These are phyloP conservation scores for Hamamelis virginiana DNA, from an alignment of 164 flowering plant genomes.

Conservation along the genomic window DNA sequence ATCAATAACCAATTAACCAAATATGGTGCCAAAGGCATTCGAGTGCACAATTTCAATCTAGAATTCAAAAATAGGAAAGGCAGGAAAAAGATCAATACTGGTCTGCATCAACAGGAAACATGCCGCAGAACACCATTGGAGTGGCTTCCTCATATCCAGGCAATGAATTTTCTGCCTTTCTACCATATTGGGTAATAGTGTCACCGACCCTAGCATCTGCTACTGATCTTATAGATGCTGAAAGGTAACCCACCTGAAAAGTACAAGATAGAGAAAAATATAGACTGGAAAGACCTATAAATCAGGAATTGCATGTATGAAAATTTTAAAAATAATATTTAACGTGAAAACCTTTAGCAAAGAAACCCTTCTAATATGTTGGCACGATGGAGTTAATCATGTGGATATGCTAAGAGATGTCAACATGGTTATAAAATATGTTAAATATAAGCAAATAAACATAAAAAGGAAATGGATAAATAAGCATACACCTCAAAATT, in stretches of 20 bases:
- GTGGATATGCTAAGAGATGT: neutral
- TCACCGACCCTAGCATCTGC: constrained; percentile 99
- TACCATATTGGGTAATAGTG: constrained; percentile 71
- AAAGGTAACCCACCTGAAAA: constrained; percentile 90
- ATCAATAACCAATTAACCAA: constrained; percentile 1
- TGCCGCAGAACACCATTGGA: constrained; percentile 98
- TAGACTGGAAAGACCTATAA: neutral
- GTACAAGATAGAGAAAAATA: constrained; percentile 1
- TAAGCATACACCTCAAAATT: too few species aligned
- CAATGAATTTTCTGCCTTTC: constrained; percentile 67
- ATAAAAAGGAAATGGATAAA: too few species aligned
- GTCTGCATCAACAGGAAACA: constrained; percentile 96
- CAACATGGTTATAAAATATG: neutral
- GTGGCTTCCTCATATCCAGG: constrained; percentile 98
- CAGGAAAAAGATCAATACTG: constrained; percentile 51
- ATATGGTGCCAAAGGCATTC: neutral
- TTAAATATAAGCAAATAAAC: too few species aligned
- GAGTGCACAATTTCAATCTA: neutral
- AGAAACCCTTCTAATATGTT: too few species aligned
- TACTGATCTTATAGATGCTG: constrained; percentile 94
- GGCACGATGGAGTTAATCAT: neutral
- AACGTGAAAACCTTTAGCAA: neutral
- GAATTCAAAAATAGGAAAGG: constrained; percentile 5
- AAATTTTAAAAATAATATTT: neutral
- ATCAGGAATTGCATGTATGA: neutral